These are phyloP conservation scores for Macrolepiota dolichaula DNA, from an alignment of 768 basidiomycete species.

Conservation along the genomic window DNA sequence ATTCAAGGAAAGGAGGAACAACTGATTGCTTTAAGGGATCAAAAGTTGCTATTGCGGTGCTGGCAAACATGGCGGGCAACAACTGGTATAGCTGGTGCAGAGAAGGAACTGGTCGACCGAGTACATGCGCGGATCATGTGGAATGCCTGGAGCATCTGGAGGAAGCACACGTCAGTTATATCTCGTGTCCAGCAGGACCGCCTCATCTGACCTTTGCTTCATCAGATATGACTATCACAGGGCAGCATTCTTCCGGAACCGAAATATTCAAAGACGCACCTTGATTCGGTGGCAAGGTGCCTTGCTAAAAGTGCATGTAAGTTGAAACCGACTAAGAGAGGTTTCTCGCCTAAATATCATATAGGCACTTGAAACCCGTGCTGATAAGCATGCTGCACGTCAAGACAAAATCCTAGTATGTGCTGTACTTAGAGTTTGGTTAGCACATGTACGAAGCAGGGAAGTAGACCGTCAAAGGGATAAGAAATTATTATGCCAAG, in stretches of 20 bases:
- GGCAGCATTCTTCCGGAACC: constrained; percentile 10
- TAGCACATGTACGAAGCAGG: constrained; percentile 23
- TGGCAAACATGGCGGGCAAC: constrained; percentile 61
- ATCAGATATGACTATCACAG: constrained; percentile 7
- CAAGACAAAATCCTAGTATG: constrained; percentile 23
- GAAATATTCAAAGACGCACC: constrained; percentile 3
- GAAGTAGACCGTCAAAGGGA: constrained; percentile 20
- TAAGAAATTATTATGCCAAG: constrained; percentile 12
- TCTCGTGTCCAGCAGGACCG: not conserved
- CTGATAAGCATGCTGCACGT: constrained; percentile 40
- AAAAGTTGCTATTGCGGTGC: constrained; percentile 31
- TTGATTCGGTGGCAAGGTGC: constrained; percentile 11
- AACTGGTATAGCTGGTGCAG: constrained; percentile 39
- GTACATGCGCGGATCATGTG: constrained; percentile 47
- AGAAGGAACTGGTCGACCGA: constrained; percentile 40
- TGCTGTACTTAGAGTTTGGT: constrained; percentile 26
- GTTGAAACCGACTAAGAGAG: not conserved
- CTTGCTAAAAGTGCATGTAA: constrained; percentile 17
- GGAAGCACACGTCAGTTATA: constrained; percentile 45
- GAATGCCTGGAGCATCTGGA: constrained; percentile 54
- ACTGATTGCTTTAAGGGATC: constrained; percentile 35
- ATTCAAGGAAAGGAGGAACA: constrained; percentile 50
- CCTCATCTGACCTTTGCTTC: not conserved
- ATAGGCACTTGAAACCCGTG: constrained; percentile 55
- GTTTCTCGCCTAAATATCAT: not conserved